Percentiles rank a stretch among this genome's conserved stretches.
Conservation (phyloP, 116 monocot species). For the Papilionanthe hybrid region DNA sequence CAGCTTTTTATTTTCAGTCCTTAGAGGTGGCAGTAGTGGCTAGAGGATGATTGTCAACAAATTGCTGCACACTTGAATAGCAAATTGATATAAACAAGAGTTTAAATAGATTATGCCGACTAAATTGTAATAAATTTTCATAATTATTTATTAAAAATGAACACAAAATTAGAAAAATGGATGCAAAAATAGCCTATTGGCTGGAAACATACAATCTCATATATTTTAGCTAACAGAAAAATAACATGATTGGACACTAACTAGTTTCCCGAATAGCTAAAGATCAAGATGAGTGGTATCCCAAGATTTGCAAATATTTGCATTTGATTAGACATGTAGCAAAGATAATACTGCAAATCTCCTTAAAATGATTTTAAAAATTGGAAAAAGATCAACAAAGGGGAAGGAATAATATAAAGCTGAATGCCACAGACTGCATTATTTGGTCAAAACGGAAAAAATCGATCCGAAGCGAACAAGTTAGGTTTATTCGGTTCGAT, state of each 20-base stretch:
- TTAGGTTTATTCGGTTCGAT: too few relatives aligned
- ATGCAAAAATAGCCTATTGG: not conserved
- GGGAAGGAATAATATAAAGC: not conserved
- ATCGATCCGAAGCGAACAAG: too few relatives aligned
- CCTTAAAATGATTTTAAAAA: not conserved
- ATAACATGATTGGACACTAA: not conserved
- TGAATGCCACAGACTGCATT: not conserved
- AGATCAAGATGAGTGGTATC: not conserved
- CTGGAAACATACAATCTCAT: not conserved
- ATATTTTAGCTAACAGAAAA: not conserved
- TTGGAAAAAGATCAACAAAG: not conserved
- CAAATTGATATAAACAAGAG: too few relatives aligned
- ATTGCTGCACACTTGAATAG: not conserved
- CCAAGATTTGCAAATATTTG: conserved; percentile 5
- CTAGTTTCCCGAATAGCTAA: not conserved
- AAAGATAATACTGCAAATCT: not conserved
- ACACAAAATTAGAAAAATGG: not conserved
- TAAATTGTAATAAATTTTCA: not conserved
- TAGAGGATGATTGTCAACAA: not conserved
- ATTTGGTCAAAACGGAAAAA: too few relatives aligned
- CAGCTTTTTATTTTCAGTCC: not conserved
- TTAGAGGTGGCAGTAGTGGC: too few relatives aligned
- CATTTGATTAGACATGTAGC: not conserved
- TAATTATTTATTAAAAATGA: not conserved
- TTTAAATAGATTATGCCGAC: not conserved